phyloP scores from a whole-genome alignment of 257 asterid genomes.

The Fraxinus excelsior region DNA sequence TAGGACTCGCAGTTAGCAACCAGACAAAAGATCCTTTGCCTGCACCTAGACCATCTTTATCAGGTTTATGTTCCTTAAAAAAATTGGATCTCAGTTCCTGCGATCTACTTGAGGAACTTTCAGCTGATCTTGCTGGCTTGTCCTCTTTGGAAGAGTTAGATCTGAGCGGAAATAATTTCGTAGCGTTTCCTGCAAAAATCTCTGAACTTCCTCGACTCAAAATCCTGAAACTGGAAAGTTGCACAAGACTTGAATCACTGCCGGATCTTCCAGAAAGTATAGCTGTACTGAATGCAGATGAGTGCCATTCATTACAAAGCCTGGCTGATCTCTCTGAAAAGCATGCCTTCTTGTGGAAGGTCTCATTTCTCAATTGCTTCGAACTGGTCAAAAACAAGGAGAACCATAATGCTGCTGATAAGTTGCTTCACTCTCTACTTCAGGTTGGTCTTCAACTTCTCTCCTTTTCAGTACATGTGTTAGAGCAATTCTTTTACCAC shows the following conservation, averaged over 20 bases:
- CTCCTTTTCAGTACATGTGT: neutral
- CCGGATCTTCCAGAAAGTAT: conserved; percentile 29
- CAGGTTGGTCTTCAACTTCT: conserved; percentile 12
- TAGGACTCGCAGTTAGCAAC: neutral
- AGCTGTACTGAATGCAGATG: conserved; percentile 21
- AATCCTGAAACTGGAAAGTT: conserved; percentile 12
- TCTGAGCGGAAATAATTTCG: conserved; percentile 19
- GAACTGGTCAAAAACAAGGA: neutral
- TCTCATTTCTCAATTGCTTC: conserved; percentile 7
- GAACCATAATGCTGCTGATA: conserved; percentile 17
- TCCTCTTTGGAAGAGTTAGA: conserved; percentile 17
- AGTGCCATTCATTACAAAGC: conserved; percentile 11
- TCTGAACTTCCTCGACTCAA: conserved; percentile 7
- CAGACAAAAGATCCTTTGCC: neutral
- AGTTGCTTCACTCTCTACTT: conserved; percentile 17
- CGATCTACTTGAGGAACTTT: conserved; percentile 18
- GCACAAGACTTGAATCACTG: conserved; percentile 5
- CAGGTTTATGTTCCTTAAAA: conserved; percentile 21
- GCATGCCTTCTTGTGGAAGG: conserved; percentile 25
- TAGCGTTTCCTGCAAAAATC: conserved; percentile 17
- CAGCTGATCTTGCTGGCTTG: conserved; percentile 15
- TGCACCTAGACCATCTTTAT: conserved; percentile 1
- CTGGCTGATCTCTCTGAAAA: conserved; percentile 16
- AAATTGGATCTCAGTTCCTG: conserved; percentile 23
- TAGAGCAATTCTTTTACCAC: neutral